Evolutionary conservation across 2,329 filamentous ascomycete species (phyloP).

Genomic region (Xylaria polymorpha): DNA sequence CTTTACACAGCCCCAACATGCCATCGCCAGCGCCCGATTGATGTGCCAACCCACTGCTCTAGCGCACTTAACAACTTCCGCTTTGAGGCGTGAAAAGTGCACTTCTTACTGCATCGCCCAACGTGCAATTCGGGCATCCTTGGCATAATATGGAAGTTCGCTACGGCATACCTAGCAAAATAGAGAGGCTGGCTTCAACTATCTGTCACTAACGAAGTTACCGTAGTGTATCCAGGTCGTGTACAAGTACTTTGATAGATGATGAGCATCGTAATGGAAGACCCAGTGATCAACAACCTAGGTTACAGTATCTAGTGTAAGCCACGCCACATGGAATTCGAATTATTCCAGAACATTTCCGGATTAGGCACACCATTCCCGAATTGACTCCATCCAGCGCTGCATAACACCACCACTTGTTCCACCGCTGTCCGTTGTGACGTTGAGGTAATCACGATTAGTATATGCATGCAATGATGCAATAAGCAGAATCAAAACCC

Average conservation of each 20-base stretch:
- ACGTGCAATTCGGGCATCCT: constrained; percentile 3
- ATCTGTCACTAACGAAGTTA: background rate
- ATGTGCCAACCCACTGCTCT: background rate
- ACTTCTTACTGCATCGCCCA: constrained; percentile 3
- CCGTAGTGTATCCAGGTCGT: background rate
- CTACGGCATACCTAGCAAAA: background rate
- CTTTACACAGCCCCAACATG: constrained; percentile 28
- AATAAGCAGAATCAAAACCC: background rate
- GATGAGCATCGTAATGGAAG: background rate
- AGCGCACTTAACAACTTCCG: constrained; percentile 1
- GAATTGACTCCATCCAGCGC: background rate
- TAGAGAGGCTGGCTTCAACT: background rate
- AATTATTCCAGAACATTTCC: constrained; percentile 26
- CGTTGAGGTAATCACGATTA: background rate
- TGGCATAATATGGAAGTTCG: background rate
- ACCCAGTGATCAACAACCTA: background rate
- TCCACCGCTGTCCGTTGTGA: background rate
- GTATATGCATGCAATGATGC: background rate
- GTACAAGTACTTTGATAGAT: no score
- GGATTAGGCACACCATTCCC: constrained; percentile 4
- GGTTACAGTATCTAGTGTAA: background rate
- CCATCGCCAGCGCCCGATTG: constrained; percentile 14
- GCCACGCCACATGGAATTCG: background rate
- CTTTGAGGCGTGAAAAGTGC: constrained; percentile 16
- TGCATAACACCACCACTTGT: background rate